Conservation (phyloP, 805 yeast genomes). For the Candida anglica region DNA sequence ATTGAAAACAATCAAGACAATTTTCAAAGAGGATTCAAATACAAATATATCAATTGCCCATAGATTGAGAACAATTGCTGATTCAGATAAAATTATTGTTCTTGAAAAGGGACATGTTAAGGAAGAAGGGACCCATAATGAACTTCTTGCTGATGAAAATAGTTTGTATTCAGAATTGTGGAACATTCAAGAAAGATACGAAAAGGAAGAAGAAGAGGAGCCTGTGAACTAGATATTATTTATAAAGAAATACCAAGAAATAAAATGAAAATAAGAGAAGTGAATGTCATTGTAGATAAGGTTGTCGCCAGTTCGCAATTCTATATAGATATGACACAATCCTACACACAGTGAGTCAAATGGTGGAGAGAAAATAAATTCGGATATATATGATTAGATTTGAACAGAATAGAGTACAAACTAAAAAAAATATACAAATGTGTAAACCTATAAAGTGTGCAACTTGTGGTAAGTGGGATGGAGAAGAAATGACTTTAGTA, state of each 20-base stretch:
- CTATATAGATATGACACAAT: no score
- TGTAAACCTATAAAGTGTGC: constrained; percentile 4
- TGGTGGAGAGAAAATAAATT: no score
- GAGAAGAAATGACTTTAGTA: no score
- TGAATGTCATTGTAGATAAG: no score
- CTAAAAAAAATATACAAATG: no score
- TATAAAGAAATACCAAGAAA: background rate
- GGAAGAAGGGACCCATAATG: constrained; percentile 84
- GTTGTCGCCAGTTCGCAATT: no score
- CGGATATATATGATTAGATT: no score
- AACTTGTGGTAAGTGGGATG: constrained; percentile 1
- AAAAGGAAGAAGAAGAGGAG: constrained; percentile 12
- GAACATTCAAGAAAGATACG: constrained; percentile 82
- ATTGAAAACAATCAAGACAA: constrained; percentile 64
- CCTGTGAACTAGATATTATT: constrained; percentile 6
- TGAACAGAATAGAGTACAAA: no score
- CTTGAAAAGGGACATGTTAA: constrained; percentile 71
- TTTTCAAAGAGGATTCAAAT: constrained; percentile 53
- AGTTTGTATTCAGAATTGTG: constrained; percentile 80
- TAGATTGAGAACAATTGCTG: constrained; percentile 88
- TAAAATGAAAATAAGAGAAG: no score
- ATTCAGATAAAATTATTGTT: constrained; percentile 89
- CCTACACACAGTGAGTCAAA: no score
- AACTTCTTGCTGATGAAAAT: constrained; percentile 46
- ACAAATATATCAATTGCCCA: constrained; percentile 94